Evolutionary conservation across 306 rosid species (phyloP), one percentile per base, ranked within the genome.

Genomic region (Begonia fuchsioides): DNA sequence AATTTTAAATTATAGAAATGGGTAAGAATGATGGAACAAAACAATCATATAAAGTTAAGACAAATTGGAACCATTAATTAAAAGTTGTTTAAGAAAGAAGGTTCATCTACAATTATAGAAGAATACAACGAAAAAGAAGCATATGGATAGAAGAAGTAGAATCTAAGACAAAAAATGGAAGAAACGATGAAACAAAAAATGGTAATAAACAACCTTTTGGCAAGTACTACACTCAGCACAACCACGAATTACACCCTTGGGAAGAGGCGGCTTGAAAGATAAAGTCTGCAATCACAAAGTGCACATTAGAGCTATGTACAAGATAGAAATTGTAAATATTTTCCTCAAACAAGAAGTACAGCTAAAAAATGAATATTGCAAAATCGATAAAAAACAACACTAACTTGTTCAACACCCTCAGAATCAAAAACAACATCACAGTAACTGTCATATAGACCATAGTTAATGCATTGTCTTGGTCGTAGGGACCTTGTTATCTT

Each of bases 221-320:
- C 96, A 92, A 67, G 59, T 59, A 51, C 44, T 65, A 68, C 98
- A 92, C 46, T 82, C 83, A 9, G 93, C 76, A 77, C 96, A 92
- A 38, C 98, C 98, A 6, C 96, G 94, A 54, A 82, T 52, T 46
- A 92, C 96, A 59, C 98, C 98, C 70, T 57, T 78, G 15, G 93
- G 78, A 52, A 92, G 87, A 62, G 57, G 49, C 15, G 77, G 55
- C 38, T 57, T 75, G 43, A 66, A 51, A 58, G 81, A 63, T 39
- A 77, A 75, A 53, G 66, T 82, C 96, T 92, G 96, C 75, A 79
- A 65, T 5, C 41, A 57, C 18, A 57, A 19, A 48, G 54, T 18
- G 55, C 53, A 72, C 10, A 49, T 62, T 63, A 72, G 69, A 65
- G 53, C 53, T 43, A 62, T 43, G 45, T 56, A 66, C 57, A 71